Conservation (phyloP, 805 yeast genomes). For the Naumovozyma dairenensis region DNA sequence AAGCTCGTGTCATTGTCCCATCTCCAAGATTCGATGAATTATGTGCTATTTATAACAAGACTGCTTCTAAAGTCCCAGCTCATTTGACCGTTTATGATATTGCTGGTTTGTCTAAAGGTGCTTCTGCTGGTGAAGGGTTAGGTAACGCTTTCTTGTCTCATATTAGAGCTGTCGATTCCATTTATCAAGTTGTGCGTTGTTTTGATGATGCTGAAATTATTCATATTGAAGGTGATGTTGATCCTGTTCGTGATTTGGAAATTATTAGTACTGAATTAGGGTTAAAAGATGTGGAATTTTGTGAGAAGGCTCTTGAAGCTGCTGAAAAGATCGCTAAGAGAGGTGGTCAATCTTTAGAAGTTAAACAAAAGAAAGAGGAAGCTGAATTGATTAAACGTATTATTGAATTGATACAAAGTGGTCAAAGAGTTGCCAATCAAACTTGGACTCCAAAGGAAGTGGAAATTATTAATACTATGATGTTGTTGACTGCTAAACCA, state of each 20-base stretch:
- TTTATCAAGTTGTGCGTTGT: constrained; percentile 94
- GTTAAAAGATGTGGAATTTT: constrained; percentile 93
- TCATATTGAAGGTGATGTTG: constrained; percentile 93
- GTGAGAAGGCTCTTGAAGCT: constrained; percentile 70
- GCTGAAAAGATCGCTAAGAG: constrained; percentile 71
- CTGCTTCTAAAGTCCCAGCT: constrained; percentile 85
- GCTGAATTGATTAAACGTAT: constrained; percentile 64
- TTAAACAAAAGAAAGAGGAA: constrained; percentile 81
- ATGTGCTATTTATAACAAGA: constrained; percentile 61
- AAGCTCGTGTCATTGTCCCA: constrained; percentile 91
- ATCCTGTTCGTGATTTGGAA: constrained; percentile 90
- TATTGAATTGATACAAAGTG: constrained; percentile 67
- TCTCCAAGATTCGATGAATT: constrained; percentile 78
- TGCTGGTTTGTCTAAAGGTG: constrained; percentile 97
- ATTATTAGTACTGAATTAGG: constrained; percentile 87
- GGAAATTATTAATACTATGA: constrained; percentile 77
- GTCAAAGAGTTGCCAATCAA: constrained; percentile 80
- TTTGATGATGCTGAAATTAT: constrained; percentile 97
- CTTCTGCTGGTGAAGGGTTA: constrained; percentile 92
- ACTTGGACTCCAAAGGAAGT: constrained; percentile 87
- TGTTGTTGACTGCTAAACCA: constrained; percentile 89
- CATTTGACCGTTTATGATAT: constrained; percentile 89
- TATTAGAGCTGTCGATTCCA: constrained; percentile 95
- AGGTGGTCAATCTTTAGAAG: constrained; percentile 85
- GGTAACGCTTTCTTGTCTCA: constrained; percentile 96